Evolutionary conservation across 768 basidiomycete species (phyloP).

Genomic region (Boletus subcaerulescens): DNA sequence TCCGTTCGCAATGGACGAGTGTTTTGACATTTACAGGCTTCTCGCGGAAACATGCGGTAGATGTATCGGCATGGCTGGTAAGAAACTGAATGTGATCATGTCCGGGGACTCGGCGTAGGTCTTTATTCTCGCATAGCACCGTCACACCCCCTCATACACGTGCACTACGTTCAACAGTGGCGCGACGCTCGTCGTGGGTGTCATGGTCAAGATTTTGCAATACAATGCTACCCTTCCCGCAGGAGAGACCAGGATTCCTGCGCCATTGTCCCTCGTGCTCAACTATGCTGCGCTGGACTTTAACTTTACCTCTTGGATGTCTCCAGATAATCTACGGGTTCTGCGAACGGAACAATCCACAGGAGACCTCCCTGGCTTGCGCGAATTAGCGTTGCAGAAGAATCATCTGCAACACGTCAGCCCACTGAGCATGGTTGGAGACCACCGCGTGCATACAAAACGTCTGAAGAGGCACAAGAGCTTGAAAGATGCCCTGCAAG

Average conservation of each 20-base stretch:
- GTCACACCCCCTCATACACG: slow-evolving; percentile 8
- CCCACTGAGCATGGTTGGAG: slow-evolving; percentile 88
- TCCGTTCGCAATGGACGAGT: slow-evolving; percentile 94
- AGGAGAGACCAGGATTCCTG: slow-evolving; percentile 48
- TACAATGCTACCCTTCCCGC: slow-evolving; percentile 35
- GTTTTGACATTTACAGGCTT: slow-evolving; percentile 84
- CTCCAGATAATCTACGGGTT: slow-evolving; percentile 75
- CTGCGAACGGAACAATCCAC: slow-evolving; percentile 86
- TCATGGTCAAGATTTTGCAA: slow-evolving; percentile 85
- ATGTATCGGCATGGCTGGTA: slow-evolving; percentile 87
- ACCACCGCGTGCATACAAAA: slow-evolving; percentile 41
- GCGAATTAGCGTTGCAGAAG: slow-evolving; percentile 71
- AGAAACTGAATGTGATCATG: slow-evolving; percentile 70
- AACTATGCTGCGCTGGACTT: slow-evolving; percentile 94
- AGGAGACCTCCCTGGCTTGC: slow-evolving; percentile 71
- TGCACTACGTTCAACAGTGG: slow-evolving; percentile 51
- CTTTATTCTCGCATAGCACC: background rate
- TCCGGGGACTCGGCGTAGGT: slow-evolving; percentile 97
- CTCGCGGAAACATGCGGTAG: slow-evolving; percentile 77
- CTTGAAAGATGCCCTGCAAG: slow-evolving; percentile 59
- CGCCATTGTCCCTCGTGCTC: slow-evolving; percentile 80
- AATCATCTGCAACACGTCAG: slow-evolving; percentile 87
- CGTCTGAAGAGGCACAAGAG: slow-evolving; percentile 52
- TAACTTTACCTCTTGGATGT: slow-evolving; percentile 98
- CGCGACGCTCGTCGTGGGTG: slow-evolving; percentile 79